Conservation (phyloP, 495 filamentous ascomycete genomes). For the Hyaloscypha bicolor region DNA sequence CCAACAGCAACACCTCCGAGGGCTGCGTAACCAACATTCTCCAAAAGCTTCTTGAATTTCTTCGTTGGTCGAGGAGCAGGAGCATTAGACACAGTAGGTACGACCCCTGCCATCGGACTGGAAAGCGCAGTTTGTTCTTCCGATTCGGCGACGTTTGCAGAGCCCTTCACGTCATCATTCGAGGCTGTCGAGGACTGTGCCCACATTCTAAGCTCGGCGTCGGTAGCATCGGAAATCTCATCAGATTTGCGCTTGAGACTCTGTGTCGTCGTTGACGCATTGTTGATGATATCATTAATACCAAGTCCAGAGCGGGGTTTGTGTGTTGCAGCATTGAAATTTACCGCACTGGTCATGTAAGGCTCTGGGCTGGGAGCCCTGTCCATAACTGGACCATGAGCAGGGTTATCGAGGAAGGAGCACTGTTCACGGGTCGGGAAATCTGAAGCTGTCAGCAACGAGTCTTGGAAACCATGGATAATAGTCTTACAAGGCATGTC, state of each 20-base stretch:
- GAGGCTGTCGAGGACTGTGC: slow-evolving; percentile 4
- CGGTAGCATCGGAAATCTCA: slow-evolving; percentile 38
- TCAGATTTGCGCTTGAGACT: slow-evolving; percentile 39
- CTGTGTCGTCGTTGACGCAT: not conserved
- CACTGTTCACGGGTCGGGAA: slow-evolving; percentile 13
- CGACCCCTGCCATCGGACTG: not conserved
- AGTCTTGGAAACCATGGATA: not conserved
- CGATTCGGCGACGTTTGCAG: not conserved
- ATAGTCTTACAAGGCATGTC: not conserved
- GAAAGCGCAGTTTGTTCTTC: not conserved
- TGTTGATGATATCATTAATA: slow-evolving; percentile 38
- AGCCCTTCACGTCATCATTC: not conserved
- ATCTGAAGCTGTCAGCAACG: slow-evolving; percentile 12
- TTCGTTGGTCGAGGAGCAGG: slow-evolving; percentile 33
- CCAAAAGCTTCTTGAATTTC: slow-evolving; percentile 39
- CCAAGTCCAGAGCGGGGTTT: slow-evolving; percentile 32
- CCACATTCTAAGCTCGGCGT: slow-evolving; percentile 34
- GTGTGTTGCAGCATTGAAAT: slow-evolving; percentile 29
- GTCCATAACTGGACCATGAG: slow-evolving; percentile 7
- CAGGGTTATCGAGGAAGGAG: slow-evolving; percentile 20
- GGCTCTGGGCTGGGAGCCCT: slow-evolving; percentile 30
- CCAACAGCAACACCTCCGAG: slow-evolving; percentile 41
- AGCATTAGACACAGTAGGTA: not conserved
- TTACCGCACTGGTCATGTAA: slow-evolving; percentile 45
- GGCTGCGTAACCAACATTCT: slow-evolving; percentile 42